Percentiles rank a stretch among this genome's conserved stretches.
Conservation (phyloP, 1,284 basidiomycete species). For the Ceratobasidium sp. region DNA sequence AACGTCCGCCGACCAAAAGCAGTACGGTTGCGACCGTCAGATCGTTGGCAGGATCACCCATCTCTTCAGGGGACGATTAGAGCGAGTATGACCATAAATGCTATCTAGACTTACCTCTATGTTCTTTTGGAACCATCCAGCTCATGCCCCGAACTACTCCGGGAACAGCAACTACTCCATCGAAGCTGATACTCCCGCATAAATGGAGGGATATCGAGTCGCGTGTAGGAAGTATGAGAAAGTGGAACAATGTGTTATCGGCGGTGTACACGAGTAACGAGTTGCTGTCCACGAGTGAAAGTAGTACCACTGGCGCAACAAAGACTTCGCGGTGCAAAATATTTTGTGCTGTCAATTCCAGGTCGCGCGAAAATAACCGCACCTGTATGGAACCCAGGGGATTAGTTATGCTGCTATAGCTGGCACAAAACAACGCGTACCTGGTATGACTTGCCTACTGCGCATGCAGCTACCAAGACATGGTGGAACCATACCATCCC, state of each 20-base stretch:
- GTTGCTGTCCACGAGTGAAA: slow-evolving; percentile 90
- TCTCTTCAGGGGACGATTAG: slow-evolving; percentile 64
- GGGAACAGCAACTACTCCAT: slow-evolving; percentile 89
- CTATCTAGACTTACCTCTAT: slow-evolving; percentile 78
- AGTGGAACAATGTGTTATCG: slow-evolving; percentile 97
- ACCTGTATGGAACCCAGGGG: slow-evolving; percentile 66
- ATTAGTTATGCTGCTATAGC: slow-evolving; percentile 2
- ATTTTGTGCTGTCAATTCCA: slow-evolving; percentile 88
- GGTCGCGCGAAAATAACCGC: slow-evolving; percentile 94
- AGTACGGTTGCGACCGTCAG: slow-evolving; percentile 94
- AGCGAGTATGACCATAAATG: neutral
- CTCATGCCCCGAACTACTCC: slow-evolving; percentile 90
- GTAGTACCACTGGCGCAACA: slow-evolving; percentile 80
- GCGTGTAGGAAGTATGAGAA: slow-evolving; percentile 87
- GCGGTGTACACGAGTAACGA: slow-evolving; percentile 96
- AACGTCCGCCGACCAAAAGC: slow-evolving; percentile 94
- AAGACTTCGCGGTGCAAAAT: slow-evolving; percentile 88
- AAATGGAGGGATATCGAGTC: slow-evolving; percentile 87
- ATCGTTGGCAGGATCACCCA: slow-evolving; percentile 95
- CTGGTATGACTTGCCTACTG: slow-evolving; percentile 81
- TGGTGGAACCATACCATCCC: slow-evolving; percentile 98
- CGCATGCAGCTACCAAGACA: slow-evolving; percentile 91
- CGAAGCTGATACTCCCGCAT: slow-evolving; percentile 96
- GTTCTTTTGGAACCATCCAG: slow-evolving; percentile 95
- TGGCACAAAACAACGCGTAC: slow-evolving; percentile 59